A percentile compares a stretch with the other conserved stretches of the same genome.
Evolutionary conservation across 441 rosid genomes (phyloP).

Genomic region (Arabidopsis hybrid): DNA sequence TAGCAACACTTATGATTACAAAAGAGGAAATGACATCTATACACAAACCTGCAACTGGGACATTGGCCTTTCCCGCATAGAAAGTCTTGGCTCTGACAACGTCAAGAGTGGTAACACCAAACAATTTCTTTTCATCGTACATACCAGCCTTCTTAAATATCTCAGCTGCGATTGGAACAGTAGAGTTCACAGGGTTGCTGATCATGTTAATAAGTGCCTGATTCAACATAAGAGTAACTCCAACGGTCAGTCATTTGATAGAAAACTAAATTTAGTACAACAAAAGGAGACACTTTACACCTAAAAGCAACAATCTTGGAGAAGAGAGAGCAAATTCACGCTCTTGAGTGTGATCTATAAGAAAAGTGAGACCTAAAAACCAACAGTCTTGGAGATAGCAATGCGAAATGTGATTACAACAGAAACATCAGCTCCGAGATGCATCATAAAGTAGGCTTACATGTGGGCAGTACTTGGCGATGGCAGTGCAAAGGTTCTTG

Average conservation of each 20-base stretch:
- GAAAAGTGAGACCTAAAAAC: not conserved
- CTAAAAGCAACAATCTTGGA: not conserved
- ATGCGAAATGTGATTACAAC: not conserved
- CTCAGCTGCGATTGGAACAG: conserved; percentile 96
- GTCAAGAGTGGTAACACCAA: conserved; percentile 96
- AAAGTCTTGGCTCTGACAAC: conserved; percentile 96
- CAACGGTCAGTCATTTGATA: conserved; percentile 6
- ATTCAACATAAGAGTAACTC: conserved; percentile 19
- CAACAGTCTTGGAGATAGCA: conserved; percentile 7
- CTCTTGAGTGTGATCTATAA: not conserved
- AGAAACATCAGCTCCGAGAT: not conserved
- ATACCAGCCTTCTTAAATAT: conserved; percentile 96
- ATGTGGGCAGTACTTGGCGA: conserved; percentile 86
- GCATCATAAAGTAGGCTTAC: conserved; percentile 50
- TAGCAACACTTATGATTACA: not conserved
- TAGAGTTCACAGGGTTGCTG: conserved; percentile 98
- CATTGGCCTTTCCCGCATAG: conserved; percentile 89
- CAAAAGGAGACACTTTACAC: not conserved
- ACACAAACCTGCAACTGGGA: conserved; percentile 78
- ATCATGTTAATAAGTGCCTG: conserved; percentile 95
- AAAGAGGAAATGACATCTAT: not conserved
- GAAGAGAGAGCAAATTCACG: not conserved
- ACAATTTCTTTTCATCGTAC: conserved; percentile 76
- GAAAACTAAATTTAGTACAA: not conserved
- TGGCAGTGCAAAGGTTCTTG: conserved; percentile 74